Conservation (phyloP, 371 early-diverging fungal species). For the Mucor velutinosus region DNA sequence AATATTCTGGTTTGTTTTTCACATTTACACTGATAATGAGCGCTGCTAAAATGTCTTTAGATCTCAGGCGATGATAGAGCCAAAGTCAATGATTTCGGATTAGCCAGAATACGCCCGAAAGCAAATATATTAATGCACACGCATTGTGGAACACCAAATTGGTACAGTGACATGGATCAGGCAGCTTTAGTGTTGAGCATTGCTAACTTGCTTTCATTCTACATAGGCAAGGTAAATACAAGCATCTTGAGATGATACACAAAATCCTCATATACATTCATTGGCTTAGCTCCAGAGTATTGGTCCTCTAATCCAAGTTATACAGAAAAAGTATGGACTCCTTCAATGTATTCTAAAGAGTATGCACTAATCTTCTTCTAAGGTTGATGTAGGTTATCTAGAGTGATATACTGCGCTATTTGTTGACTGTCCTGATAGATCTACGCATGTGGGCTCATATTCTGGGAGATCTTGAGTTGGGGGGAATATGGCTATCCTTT, state of each 20-base stretch:
- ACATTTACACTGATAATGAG: not conserved
- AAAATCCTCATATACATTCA: not conserved
- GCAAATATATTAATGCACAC: constrained; percentile 71
- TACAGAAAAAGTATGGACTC: constrained; percentile 68
- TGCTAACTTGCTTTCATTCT: too few species aligned
- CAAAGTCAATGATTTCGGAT: constrained; percentile 83
- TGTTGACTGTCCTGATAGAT: constrained; percentile 25
- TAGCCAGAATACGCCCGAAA: constrained; percentile 74
- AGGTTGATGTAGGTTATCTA: constrained; percentile 36
- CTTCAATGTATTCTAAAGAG: not conserved
- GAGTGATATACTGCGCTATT: not conserved
- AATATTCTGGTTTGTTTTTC: constrained; percentile 63
- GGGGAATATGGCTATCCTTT: constrained; percentile 73
- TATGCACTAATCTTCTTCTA: not conserved
- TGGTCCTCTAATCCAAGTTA: constrained; percentile 75
- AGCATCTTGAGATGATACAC: not conserved
- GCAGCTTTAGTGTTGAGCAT: too few species aligned
- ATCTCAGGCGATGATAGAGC: constrained; percentile 68
- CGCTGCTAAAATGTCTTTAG: constrained; percentile 17
- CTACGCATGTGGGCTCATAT: constrained; percentile 79
- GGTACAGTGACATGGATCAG: constrained; percentile 46
- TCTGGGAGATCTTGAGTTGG: constrained; percentile 84
- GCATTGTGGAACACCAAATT: constrained; percentile 79
- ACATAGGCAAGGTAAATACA: constrained; percentile 12
- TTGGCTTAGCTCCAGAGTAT: constrained; percentile 68